Conservation (phyloP, 2,329 filamentous ascomycete genomes). For the Pyrenophora teres region DNA sequence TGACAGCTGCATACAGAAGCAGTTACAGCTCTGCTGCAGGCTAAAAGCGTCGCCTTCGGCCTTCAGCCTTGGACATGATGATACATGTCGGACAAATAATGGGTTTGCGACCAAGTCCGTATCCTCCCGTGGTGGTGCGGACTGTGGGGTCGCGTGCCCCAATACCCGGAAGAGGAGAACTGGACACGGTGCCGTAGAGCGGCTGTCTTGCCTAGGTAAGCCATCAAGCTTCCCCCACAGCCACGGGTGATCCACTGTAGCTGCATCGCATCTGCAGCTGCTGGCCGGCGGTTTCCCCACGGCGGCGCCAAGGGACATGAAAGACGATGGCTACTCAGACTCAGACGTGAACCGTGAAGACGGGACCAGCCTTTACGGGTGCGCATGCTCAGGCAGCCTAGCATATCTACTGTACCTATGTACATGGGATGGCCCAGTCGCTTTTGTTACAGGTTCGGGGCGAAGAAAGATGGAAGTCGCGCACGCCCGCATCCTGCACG, state of each 20-base stretch:
- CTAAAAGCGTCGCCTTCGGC: not conserved
- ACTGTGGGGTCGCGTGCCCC: constrained; percentile 15
- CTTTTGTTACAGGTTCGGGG: constrained; percentile 9
- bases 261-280: constrained; percentile 11
- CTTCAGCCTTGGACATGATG: not conserved
- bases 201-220: constrained; percentile 15
- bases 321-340: not conserved
- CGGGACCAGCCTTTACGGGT: not conserved
- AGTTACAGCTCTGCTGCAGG: constrained; percentile 8
- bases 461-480: constrained; percentile 3
- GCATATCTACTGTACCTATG: not conserved
- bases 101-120: constrained; percentile 1
- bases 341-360: not conserved
- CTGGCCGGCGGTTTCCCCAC: not conserved
- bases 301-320: not conserved
- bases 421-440: not conserved
- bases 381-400: not conserved
- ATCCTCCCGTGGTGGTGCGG: constrained; percentile 8
- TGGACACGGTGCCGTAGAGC: constrained; percentile 4
- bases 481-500: not conserved
- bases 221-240: constrained; percentile 42
- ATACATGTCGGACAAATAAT: too few relatives aligned
- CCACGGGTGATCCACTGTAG: constrained; percentile 14
- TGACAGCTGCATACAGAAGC: constrained; percentile 8
- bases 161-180: constrained; percentile 11